Evolutionary conservation across 2,329 filamentous ascomycete species (phyloP).

Genomic region (Ilyonectria destructans): DNA sequence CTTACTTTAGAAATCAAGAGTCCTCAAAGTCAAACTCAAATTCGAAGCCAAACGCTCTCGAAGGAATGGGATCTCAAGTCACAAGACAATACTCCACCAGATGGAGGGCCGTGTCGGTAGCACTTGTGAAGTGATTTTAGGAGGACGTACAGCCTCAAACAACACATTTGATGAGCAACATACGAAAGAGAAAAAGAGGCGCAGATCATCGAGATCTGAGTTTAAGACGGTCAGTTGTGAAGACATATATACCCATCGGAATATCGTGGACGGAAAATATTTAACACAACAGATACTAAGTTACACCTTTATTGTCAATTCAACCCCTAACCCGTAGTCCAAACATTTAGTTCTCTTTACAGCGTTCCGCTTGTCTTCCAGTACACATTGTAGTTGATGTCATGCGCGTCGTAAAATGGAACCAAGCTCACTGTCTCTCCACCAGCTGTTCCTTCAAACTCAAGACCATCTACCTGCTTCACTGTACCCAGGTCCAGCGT

Average conservation of each 20-base stretch:
- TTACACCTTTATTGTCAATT: background rate
- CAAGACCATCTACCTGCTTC: conserved; percentile 45
- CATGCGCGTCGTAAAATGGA: conserved; percentile 61
- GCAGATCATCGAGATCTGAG: background rate
- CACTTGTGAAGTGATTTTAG: background rate
- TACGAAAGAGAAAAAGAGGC: background rate
- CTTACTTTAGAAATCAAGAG: background rate
- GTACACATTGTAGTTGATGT: conserved; percentile 61
- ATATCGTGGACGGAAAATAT: background rate
- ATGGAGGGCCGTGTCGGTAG: background rate
- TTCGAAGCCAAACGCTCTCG: background rate
- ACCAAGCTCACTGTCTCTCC: conserved; percentile 52
- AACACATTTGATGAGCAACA: background rate
- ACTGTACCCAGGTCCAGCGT: conserved; percentile 52
- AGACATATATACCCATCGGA: background rate
- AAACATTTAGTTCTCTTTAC: background rate
- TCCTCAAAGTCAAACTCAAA: background rate
- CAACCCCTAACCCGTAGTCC: background rate
- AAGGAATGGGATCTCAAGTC: background rate
- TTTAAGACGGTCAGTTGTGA: background rate
- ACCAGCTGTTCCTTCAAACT: conserved; percentile 54
- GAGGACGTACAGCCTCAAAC: background rate
- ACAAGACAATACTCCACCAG: background rate
- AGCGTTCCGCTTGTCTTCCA: conserved; percentile 50
- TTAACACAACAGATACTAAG: background rate